Base-by-base conservation (phyloP, 2,329 filamentous ascomycete genomes). In the Coleophoma cylindrospora region DNA sequence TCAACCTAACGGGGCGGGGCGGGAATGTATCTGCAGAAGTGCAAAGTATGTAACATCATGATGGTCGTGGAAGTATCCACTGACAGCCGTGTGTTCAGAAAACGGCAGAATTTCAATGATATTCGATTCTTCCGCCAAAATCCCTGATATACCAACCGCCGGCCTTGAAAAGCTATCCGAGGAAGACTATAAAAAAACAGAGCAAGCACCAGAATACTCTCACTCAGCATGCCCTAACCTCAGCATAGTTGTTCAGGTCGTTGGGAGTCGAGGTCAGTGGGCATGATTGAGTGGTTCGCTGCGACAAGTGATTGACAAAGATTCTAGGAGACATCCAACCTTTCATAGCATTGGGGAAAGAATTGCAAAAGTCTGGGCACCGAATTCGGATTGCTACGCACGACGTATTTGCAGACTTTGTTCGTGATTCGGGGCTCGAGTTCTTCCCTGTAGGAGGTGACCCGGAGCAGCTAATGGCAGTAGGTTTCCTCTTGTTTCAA, bases 241-340 rank as follows among this genome's bases (percentile, higher is more conserved):
- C 40, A 87, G 87, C 62, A 74, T 89, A 40, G 85, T 87, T 37
- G 81, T 89, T 40, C 85, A 88, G 56, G 83, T 89, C 27, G 83
- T 89, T 12, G 85, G 85, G 5, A 87, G 83, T 17, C 74, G 85
- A 41, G 86, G 53, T 52, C 36, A 10, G 48, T 45, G 14, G 9
- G 19, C n/a, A 19, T 32, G 22, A 27, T 14, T 10, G 4, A 32
- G 7, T 9, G 13, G 21, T 14, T n/a, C 14, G 40, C 12, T 9
- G 3, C 4, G 15, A 37, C 36, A 15, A 15, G n/a, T 15, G n/a
- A 14, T 22, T 48, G 14, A 43, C 88, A 10, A 85, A 84, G 8
- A 86, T 82, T 13, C 74, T 84, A 41, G 86, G 86, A 32, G 85
- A 89, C 58, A 83, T 89, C 1, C 86, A 89, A 64, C 86, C 86